Base-by-base conservation (phyloP, 1,284 basidiomycete species). In the Ustanciosporium gigantosporum region DNA sequence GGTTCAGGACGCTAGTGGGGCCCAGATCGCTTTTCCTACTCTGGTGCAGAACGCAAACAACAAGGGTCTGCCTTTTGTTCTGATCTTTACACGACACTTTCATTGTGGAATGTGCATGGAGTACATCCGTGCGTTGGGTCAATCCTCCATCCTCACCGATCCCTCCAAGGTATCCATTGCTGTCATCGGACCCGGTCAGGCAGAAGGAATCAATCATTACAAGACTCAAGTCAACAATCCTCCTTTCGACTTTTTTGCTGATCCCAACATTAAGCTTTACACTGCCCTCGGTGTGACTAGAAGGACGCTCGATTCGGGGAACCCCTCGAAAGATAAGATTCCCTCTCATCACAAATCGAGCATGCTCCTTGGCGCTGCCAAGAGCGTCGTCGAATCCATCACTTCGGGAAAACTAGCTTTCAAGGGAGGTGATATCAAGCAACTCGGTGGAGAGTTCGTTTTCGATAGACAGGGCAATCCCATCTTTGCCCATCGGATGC, bases 41-140 rank as follows among this genome's bases (percentile, higher is more conserved):
- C 44, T 62, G 25, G 36, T 51, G 20, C 32, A 44, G 13, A 16
- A 20, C 2, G 47, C 52, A 7, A 20, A 39, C 8, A 15, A 31
- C 7, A 42, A 46, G 20, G 31, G 38, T 15, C 7, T 43, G 4
- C 35, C 50, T 3, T 22, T 55, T 3, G 32, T 66, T 7, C 48
- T 66, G 37, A 36, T 66, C 37, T 51, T 66, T 15, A 61, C 57
- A 1, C 50, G 64, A 17, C 64, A 66, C 48, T 61, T 62, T 20
- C 57, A 66, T 58, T 66, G 62, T 44, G 62, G 62, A n/a, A 62
- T 56, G 57, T 66, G 62, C 55, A 62, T 46, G 24, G 44, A 55
- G 35, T 66, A 38, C 25, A 35, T 61, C 13, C 25, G 24, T 11
- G 58, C 58, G 2, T 35, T 57, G 19, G 20, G 35, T 2, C n/a